phyloP scores from a whole-genome alignment of 768 basidiomycete species.

The Obba rivulosa region DNA sequence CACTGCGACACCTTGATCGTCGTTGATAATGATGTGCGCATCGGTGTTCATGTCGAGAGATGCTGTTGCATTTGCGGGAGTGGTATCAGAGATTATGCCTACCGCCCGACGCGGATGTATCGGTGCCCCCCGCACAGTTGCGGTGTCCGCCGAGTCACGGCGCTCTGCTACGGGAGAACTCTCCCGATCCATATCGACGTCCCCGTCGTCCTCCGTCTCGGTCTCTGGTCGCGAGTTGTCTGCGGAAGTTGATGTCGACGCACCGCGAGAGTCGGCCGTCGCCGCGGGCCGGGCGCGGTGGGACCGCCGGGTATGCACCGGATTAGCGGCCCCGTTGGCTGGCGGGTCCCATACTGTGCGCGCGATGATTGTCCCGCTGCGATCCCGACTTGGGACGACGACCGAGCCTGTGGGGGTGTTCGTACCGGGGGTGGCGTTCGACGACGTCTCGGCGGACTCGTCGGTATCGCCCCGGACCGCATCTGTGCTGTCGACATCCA shows the following conservation, averaged over 20 bases:
- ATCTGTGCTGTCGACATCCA: constrained; percentile 18
- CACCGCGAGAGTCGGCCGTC: constrained; percentile 20
- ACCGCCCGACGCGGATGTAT: constrained; percentile 37
- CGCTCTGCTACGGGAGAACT: constrained; percentile 25
- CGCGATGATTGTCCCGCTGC: constrained; percentile 72
- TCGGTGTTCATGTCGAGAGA: constrained; percentile 39
- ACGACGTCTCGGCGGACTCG: constrained; percentile 57
- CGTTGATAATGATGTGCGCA: constrained; percentile 49
- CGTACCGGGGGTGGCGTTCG: constrained; percentile 54
- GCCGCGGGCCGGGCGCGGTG: constrained; percentile 16
- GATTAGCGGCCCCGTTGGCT: constrained; percentile 21
- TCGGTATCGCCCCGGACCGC: constrained; percentile 45
- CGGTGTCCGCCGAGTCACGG: constrained; percentile 13
- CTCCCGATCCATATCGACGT: constrained; percentile 50
- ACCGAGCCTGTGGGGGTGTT: constrained; percentile 60
- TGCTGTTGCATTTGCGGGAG: constrained; percentile 21
- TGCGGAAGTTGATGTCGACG: constrained; percentile 29
- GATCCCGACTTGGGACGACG: constrained; percentile 56
- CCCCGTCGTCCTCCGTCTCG: constrained; percentile 76
- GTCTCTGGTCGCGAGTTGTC: constrained; percentile 62
- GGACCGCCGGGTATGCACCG: constrained; percentile 12
- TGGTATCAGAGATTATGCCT: constrained; percentile 41
- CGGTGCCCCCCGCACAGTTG: constrained; percentile 21
- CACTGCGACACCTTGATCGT: constrained; percentile 36
- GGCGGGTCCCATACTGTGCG: constrained; percentile 55